Evolutionary conservation across 2,329 filamentous ascomycete genomes (phyloP), one percentile per base, ranked within the genome.

Genomic region (Hymenotorrendiella dingleyae): DNA sequence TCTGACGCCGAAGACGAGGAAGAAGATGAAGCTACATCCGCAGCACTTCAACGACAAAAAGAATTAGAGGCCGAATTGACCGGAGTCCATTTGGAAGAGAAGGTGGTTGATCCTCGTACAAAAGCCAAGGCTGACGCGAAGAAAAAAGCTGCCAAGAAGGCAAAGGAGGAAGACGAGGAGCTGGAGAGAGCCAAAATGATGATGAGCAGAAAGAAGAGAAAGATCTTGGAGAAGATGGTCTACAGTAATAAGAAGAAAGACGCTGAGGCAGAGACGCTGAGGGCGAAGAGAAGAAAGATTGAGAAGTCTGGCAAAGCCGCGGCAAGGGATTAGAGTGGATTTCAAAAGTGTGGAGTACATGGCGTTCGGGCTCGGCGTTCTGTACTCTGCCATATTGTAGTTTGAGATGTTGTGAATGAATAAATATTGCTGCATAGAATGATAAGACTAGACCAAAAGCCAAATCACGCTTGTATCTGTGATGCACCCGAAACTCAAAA

Each of bases 171-270:
- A 61, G 82, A 84, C 4, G 93, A 97, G 66, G 90, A 97, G 58
- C 67, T 94, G 45, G 89, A 95, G 66, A 77, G 91, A 50, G 84
- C 87, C 64, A 96, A 95, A 79, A 93, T 94, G 71, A 98, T 98
- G 93, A 82, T 97, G 73, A 86, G 85, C 66, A 86, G 94, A 67
- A 93, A 94, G 78, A 98, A 97, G 81, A 77, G 93, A 59, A 96
- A 96, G 80, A 71, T 96, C 59, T 84, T 91, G 54, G 93, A 97
- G 73, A 93, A 96, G 72, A 98, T 98, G 87, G 76, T 89, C 61
- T 94, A 94, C 68, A 89, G 82, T 49, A 95, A 96, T 67, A 90
- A 84, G 69, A 90, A 93, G 76, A 86, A 88, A 73, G 91, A 91
- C 54, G 84, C 81, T 20, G 88, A 95, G 70, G 86, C 91, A 36